A percentile compares a stretch with the other conserved stretches of the same genome.
Evolutionary conservation across 208 protist genomes (phyloP).

Genomic region (Crithidia thermophila): DNA sequence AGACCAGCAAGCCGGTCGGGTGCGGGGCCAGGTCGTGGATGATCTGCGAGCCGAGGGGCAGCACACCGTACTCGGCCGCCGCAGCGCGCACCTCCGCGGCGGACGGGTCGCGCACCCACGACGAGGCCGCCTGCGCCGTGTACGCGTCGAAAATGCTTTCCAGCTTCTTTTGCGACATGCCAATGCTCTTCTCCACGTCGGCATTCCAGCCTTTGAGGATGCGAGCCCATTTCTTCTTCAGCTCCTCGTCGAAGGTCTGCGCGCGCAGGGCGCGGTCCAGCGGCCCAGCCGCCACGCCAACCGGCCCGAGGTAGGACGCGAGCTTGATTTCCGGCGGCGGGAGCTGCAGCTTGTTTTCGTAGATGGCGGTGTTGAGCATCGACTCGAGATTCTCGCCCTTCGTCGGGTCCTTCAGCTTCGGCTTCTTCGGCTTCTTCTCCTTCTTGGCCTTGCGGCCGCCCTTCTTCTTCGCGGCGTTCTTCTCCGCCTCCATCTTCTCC

Average conservation of each 20-base stretch:
- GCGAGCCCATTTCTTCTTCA: conserved; percentile 88
- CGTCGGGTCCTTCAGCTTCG: conserved; percentile 83
- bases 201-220: conserved; percentile 83
- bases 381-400: conserved; percentile 87
- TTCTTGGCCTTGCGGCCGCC: conserved; percentile 57
- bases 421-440: conserved; percentile 75
- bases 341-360: conserved; percentile 87
- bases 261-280: conserved; percentile 42
- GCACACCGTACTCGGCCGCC: conserved; percentile 80
- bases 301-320: conserved; percentile 70
- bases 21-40: conserved; percentile 88
- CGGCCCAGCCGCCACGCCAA: conserved; percentile 59
- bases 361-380: conserved; percentile 74
- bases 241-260: conserved; percentile 71
- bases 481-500: conserved; percentile 78
- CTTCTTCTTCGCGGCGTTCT: conserved; percentile 48
- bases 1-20: conserved; percentile 75
- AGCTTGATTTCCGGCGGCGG: conserved; percentile 48
- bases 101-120: conserved; percentile 77
- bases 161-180: conserved; percentile 82
- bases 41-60: conserved; percentile 91
- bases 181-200: conserved; percentile 66
- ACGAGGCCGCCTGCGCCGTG: conserved; percentile 46
- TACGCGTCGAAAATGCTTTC: conserved; percentile 78
- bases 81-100: conserved; percentile 78